phyloP scores from a whole-genome alignment of 257 asterid genomes.

The Henckelia pumila region DNA sequence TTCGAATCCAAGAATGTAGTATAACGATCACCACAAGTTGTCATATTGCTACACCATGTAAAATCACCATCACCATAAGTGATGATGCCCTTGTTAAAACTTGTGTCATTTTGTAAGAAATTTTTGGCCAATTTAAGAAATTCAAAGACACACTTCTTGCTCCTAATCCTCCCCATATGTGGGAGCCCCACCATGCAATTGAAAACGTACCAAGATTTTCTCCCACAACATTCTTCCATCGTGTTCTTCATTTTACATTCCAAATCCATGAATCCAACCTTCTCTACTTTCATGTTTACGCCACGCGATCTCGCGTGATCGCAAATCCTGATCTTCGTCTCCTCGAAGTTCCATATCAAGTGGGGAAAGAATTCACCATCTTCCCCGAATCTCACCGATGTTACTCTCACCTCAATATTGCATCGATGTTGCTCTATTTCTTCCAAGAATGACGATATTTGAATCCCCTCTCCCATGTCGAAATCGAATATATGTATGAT shows the following conservation, averaged over 20 bases:
- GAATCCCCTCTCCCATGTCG: conserved; percentile 54
- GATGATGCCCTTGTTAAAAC: conserved; percentile 29
- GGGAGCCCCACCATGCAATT: conserved; percentile 44
- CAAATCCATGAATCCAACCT: conserved; percentile 36
- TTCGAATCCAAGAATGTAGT: conserved; percentile 37
- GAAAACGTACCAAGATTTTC: conserved; percentile 36
- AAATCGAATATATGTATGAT: conserved; percentile 44
- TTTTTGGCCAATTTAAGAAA: conserved; percentile 30
- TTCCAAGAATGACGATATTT: conserved; percentile 51
- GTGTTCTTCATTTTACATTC: conserved; percentile 13
- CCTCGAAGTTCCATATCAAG: conserved; percentile 40
- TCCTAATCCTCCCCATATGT: conserved; percentile 44
- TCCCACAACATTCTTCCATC: conserved; percentile 8
- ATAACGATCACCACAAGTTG: conserved; percentile 23
- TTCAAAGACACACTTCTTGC: conserved; percentile 32
- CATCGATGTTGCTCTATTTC: conserved; percentile 19
- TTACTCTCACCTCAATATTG: conserved; percentile 34
- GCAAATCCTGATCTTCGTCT: conserved; percentile 36
- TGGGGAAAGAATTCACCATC: conserved; percentile 17
- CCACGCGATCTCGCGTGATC: conserved; percentile 37
- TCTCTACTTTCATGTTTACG: conserved; percentile 33
- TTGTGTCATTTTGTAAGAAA: conserved; percentile 25
- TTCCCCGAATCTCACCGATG: conserved; percentile 28
- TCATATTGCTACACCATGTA: conserved; percentile 22
- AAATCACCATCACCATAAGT: conserved; percentile 37